phyloP scores from a whole-genome alignment of 2,329 filamentous ascomycete species.

The Colletotrichum zoysiae region DNA sequence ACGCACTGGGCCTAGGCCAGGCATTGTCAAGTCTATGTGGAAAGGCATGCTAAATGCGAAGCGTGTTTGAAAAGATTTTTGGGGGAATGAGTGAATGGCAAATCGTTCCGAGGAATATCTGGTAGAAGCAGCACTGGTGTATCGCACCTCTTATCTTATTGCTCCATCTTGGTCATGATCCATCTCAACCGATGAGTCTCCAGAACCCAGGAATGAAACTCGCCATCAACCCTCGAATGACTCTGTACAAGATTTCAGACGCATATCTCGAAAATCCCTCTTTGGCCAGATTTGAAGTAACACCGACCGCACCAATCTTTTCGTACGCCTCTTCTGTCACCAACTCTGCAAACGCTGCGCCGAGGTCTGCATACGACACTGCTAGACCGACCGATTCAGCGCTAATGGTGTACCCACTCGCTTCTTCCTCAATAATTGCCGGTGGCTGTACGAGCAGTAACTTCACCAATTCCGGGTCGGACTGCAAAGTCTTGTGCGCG shows the following conservation, averaged over 20 bases:
- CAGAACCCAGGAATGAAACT: slow-evolving; percentile 30
- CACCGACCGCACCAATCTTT: slow-evolving; percentile 6
- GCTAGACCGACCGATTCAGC: slow-evolving; percentile 8
- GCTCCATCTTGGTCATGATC: too few relatives aligned
- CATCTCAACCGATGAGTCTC: slow-evolving; percentile 2
- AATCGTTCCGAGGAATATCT: neutral
- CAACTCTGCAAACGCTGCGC: slow-evolving; percentile 31
- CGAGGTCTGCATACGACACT: slow-evolving; percentile 28
- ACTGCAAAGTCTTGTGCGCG: slow-evolving; percentile 23
- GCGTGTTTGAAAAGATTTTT: neutral
- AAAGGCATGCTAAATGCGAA: slow-evolving; percentile 23
- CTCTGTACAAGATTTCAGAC: neutral
- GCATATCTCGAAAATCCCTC: slow-evolving; percentile 23
- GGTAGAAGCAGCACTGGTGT: neutral
- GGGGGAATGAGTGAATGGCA: neutral
- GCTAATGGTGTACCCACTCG: slow-evolving; percentile 24
- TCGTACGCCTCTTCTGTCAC: slow-evolving; percentile 17
- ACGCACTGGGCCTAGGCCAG: slow-evolving; percentile 2
- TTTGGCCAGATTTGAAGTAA: slow-evolving; percentile 9
- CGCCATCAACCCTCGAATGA: slow-evolving; percentile 25
- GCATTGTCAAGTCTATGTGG: neutral
- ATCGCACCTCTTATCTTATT: too few relatives aligned
- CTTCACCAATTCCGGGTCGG: neutral
- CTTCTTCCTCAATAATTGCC: slow-evolving; percentile 29
- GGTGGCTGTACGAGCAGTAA: slow-evolving; percentile 32